Evolutionary conservation across 1,284 basidiomycete species (phyloP).

Genomic region (Sporisorium reilianum): DNA sequence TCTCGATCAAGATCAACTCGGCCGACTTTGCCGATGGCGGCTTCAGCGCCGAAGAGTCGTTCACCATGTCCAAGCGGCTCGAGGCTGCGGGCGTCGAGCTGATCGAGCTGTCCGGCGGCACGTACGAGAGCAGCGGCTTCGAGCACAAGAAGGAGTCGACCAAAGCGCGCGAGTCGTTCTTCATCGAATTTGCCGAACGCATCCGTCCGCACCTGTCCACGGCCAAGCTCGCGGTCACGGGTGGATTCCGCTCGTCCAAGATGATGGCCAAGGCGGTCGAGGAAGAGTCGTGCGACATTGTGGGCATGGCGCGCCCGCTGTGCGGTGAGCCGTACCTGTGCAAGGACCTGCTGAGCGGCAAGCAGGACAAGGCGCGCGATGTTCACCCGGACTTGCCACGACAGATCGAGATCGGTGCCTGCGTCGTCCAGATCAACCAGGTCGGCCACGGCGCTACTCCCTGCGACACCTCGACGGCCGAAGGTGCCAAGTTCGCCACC

Average conservation of each 20-base stretch:
- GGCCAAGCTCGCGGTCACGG: slow-evolving; percentile 80
- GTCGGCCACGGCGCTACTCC: slow-evolving; percentile 28
- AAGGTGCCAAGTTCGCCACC: slow-evolving; percentile 51
- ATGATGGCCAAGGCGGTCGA: slow-evolving; percentile 74
- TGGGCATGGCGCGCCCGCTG: slow-evolving; percentile 44
- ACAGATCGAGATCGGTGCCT: slow-evolving; percentile 44
- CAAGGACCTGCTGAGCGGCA: slow-evolving; percentile 43
- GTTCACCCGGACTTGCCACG: slow-evolving; percentile 38
- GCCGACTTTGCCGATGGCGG: slow-evolving; percentile 80
- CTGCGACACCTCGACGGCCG: slow-evolving; percentile 39
- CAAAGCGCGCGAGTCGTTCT: slow-evolving; percentile 72
- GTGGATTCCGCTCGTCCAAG: slow-evolving; percentile 78
- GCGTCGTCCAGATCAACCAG: slow-evolving; percentile 46
- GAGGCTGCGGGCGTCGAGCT: slow-evolving; percentile 75
- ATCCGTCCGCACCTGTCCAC: slow-evolving; percentile 48
- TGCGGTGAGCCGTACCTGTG: slow-evolving; percentile 46
- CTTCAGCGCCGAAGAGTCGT: slow-evolving; percentile 72
- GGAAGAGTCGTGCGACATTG: slow-evolving; percentile 54
- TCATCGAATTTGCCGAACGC: slow-evolving; percentile 70
- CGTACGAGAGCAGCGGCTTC: slow-evolving; percentile 82
- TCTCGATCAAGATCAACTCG: slow-evolving; percentile 86
- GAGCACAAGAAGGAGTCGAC: slow-evolving; percentile 55
- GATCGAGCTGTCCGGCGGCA: slow-evolving; percentile 87
- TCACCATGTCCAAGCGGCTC: slow-evolving; percentile 74
- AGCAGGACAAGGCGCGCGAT: slow-evolving; percentile 33